phyloP scores from a whole-genome alignment of 1,284 basidiomycete genomes.

The Lentinus polychrous region DNA sequence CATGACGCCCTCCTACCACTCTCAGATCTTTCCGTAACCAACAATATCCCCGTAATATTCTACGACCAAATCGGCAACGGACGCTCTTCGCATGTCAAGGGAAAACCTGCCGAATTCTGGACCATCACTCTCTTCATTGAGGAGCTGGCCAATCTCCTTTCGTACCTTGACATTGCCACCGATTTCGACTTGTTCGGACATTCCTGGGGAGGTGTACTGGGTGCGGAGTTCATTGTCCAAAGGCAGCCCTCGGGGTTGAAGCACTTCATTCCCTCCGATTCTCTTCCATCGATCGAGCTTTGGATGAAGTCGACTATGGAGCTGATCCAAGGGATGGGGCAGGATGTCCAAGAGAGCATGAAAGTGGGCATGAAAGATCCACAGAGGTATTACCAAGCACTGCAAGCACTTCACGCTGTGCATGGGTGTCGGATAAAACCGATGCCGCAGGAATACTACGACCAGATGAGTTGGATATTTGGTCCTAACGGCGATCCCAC shows the following conservation, averaged over 20 bases:
- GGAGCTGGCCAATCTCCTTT: constrained; percentile 27
- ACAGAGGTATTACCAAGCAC: constrained; percentile 21
- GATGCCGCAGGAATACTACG: constrained; percentile 14
- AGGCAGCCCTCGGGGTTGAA: constrained; percentile 23
- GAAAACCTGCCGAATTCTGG: constrained; percentile 28
- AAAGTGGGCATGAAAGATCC: constrained; percentile 18
- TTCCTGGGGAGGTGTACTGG: constrained; percentile 31
- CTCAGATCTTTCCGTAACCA: constrained; percentile 16
- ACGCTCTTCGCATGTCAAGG: constrained; percentile 25
- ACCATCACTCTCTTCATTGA: constrained; percentile 28
- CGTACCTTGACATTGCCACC: constrained; percentile 20
- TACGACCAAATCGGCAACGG: constrained; percentile 33
- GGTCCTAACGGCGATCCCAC: constrained; percentile 15
- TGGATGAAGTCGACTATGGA: constrained; percentile 18
- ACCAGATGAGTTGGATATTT: constrained; percentile 1
- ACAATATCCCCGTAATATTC: constrained; percentile 24
- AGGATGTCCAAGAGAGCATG: constrained; percentile 20
- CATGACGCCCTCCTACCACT: constrained; percentile 25
- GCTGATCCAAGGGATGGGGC: constrained; percentile 18
- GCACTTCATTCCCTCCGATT: constrained; percentile 24
- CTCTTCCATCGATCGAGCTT: constrained; percentile 21
- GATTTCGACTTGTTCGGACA: constrained; percentile 28
- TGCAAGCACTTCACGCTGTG: constrained; percentile 18
- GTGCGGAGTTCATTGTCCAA: constrained; percentile 17
- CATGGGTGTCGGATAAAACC: constrained; percentile 22